A percentile compares a stretch with the other conserved stretches of the same genome.
Conservation (phyloP, 1,284 basidiomycete genomes). For the Porogramme epimiltina region DNA sequence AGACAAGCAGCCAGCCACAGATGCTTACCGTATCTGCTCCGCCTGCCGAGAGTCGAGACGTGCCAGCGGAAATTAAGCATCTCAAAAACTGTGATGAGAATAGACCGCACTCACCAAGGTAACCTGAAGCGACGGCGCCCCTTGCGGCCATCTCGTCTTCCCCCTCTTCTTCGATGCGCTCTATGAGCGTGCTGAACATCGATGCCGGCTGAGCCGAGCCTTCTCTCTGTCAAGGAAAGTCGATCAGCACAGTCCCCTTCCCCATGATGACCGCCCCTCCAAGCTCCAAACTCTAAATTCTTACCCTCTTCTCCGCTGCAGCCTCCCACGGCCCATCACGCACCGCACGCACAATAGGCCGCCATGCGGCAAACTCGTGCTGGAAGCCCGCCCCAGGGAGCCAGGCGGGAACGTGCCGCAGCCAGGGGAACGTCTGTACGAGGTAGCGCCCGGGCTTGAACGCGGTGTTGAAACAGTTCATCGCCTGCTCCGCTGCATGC, state of each 20-base stretch:
- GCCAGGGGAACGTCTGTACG: constrained; percentile 5
- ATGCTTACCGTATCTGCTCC: neutral
- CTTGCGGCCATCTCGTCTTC: neutral
- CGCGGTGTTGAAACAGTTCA: neutral
- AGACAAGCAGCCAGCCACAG: neutral
- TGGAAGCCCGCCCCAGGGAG: constrained; percentile 11
- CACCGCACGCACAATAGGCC: neutral
- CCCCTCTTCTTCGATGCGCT: neutral
- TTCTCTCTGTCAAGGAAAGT: too few relatives aligned
- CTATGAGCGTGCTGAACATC: neutral
- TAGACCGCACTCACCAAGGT: constrained; percentile 1
- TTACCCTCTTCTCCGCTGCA: constrained; percentile 3
- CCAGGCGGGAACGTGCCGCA: constrained; percentile 13
- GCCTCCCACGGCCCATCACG: constrained; percentile 9
- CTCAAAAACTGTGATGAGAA: too few relatives aligned
- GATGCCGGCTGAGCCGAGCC: neutral
- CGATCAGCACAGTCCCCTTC: neutral
- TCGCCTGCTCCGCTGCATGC: constrained; percentile 1
- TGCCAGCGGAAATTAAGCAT: too few relatives aligned
- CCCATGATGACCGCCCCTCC: neutral
- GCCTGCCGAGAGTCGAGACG: too few relatives aligned
- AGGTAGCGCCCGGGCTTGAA: neutral
- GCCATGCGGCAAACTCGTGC: neutral
- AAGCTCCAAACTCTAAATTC: neutral
- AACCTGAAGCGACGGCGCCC: neutral